Evolutionary conservation across 768 basidiomycete species (phyloP).

Genomic region (Hebeloma cylindrosporum): DNA sequence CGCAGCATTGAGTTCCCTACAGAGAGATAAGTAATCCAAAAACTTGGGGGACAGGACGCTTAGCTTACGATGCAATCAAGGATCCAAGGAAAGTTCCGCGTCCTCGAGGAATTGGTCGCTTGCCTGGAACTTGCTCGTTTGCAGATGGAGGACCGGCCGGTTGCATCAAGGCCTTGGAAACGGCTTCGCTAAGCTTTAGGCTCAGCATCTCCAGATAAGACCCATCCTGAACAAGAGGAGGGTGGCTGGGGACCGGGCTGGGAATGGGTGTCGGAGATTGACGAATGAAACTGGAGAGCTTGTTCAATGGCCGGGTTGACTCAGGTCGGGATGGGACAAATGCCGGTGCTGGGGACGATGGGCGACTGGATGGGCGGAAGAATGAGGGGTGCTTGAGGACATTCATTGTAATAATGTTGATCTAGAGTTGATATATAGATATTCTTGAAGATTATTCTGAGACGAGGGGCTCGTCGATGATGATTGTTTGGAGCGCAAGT

Average conservation of each 20-base stretch:
- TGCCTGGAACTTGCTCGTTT: slow-evolving; percentile 61
- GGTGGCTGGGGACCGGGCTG: slow-evolving; percentile 33
- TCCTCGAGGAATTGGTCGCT: slow-evolving; percentile 70
- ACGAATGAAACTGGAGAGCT: slow-evolving; percentile 59
- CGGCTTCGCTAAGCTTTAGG: slow-evolving; percentile 78
- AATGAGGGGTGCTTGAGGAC: slow-evolving; percentile 67
- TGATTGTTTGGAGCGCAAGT: slow-evolving; percentile 17
- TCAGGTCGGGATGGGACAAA: slow-evolving; percentile 38
- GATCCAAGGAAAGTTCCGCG: slow-evolving; percentile 67
- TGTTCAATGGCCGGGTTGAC: slow-evolving; percentile 52
- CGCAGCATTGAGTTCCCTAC: slow-evolving; percentile 68
- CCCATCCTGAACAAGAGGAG: slow-evolving; percentile 68
- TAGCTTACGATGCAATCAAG: slow-evolving; percentile 68
- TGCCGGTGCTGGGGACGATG: slow-evolving; percentile 57
- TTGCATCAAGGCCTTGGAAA: slow-evolving; percentile 71
- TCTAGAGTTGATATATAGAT: slow-evolving; percentile 10
- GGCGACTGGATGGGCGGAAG: slow-evolving; percentile 62
- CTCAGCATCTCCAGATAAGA: slow-evolving; percentile 77
- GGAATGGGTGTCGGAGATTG: slow-evolving; percentile 47
- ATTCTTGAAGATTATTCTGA: slow-evolving; percentile 15
- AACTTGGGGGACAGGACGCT: slow-evolving; percentile 6
- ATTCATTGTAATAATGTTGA: slow-evolving; percentile 47
- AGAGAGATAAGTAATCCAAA: slow-evolving; percentile 8
- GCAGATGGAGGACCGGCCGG: slow-evolving; percentile 53
- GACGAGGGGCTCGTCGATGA: slow-evolving; percentile 24